Evolutionary conservation across 2,329 filamentous ascomycete genomes (phyloP).

Genomic region (Talaromyces marneffei): DNA sequence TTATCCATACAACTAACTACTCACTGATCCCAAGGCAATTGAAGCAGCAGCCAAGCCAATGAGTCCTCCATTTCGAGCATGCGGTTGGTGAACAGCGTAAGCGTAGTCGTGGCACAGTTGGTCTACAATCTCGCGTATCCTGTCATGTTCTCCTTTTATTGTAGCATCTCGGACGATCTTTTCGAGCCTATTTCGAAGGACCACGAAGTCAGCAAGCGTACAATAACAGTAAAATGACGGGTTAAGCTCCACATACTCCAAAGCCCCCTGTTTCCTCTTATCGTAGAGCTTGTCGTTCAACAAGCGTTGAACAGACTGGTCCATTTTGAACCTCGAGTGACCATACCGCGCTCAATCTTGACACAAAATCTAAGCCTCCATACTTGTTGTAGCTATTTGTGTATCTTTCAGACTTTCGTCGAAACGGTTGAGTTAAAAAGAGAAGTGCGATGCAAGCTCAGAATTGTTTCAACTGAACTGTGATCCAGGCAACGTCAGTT

Average conservation of each 20-base stretch:
- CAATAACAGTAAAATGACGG: neutral
- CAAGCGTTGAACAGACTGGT: conserved; percentile 79
- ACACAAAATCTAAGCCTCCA: neutral
- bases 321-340: conserved; percentile 53
- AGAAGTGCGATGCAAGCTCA: neutral
- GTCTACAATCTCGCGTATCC: conserved; percentile 81
- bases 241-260: conserved; percentile 61
- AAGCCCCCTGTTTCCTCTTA: conserved; percentile 89
- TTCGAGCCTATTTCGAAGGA: conserved; percentile 62
- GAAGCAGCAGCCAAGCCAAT: conserved; percentile 93
- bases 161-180: conserved; percentile 81
- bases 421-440: neutral
- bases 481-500: neutral
- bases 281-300: conserved; percentile 99
- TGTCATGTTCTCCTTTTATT: conserved; percentile 67
- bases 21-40: conserved; percentile 85
- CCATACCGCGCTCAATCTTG: conserved; percentile 4
- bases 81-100: conserved; percentile 92
- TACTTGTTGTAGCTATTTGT: neutral
- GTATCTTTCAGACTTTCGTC: neutral
- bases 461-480: neutral
- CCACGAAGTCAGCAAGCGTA: neutral
- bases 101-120: conserved; percentile 97
- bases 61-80: conserved; percentile 90
- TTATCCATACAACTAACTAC: conserved; percentile 31